A percentile compares a stretch with the other conserved stretches of the same genome.
These are phyloP conservation scores for Sphaerosporella brunnea DNA, from an alignment of 495 filamentous ascomycete species.

Conservation along the genomic window DNA sequence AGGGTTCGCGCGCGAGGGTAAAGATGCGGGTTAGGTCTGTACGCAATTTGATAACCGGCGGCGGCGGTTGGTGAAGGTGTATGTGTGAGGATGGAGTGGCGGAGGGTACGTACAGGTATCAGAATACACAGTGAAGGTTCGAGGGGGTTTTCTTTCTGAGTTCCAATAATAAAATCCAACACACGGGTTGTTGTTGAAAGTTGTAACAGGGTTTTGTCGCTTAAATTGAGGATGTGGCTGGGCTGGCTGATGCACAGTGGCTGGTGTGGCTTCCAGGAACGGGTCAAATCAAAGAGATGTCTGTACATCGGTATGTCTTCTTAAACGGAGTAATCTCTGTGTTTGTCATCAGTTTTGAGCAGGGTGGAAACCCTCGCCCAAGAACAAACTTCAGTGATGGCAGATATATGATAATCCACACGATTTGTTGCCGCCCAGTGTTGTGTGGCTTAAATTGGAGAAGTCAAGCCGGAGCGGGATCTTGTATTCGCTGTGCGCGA, in stretches of 20 bases:
- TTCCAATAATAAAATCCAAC: background rate
- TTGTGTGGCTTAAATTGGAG: no score
- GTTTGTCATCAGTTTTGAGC: no score
- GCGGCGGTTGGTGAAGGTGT: background rate
- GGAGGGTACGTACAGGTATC: background rate
- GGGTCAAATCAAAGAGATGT: no score
- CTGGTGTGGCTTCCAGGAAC: no score
- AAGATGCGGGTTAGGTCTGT: background rate
- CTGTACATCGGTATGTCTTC: no score
- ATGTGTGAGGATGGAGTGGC: background rate
- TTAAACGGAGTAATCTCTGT: no score
- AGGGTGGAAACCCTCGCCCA: no score
- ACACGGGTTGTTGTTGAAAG: background rate
- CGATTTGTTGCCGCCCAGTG: no score
- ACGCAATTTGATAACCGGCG: background rate
- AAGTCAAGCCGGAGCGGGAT: no score
- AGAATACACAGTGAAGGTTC: background rate
- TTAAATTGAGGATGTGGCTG: background rate
- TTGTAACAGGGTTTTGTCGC: background rate
- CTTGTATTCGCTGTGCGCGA: no score
- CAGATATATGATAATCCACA: no score
- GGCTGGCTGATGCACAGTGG: background rate
- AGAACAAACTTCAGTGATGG: no score
- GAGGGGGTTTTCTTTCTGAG: background rate
- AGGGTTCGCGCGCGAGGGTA: background rate